Percentiles rank a stretch among this genome's conserved stretches.
Evolutionary conservation across 805 yeast genomes (phyloP).

Genomic region (Saccharomycopsis sp.): DNA sequence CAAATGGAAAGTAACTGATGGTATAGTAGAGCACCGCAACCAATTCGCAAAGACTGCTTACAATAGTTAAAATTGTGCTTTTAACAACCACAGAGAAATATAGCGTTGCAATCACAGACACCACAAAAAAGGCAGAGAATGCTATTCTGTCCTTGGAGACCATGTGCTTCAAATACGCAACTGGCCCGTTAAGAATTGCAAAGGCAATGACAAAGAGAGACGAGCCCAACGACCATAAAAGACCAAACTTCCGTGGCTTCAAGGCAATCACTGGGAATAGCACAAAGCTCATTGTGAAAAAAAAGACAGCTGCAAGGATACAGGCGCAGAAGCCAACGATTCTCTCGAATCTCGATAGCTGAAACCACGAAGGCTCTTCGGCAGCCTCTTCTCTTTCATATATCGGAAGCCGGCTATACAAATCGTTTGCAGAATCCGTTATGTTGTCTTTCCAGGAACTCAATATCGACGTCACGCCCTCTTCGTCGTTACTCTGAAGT

Average conservation of each 20-base stretch:
- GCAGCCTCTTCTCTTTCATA: conserved; percentile 38
- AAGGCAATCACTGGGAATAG: conserved; percentile 84
- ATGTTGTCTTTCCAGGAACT: conserved; percentile 15
- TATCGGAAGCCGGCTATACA: conserved; percentile 61
- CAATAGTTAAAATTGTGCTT: conserved; percentile 67
- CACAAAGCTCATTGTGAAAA: conserved; percentile 75
- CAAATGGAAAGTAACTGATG: conserved; percentile 91
- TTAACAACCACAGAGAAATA: conserved; percentile 66
- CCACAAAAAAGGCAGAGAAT: conserved; percentile 74
- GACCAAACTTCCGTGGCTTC: conserved; percentile 87
- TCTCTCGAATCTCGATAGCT: conserved; percentile 66
- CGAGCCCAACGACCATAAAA: conserved; percentile 88
- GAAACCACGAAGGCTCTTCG: conserved; percentile 74
- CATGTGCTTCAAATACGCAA: conserved; percentile 70
- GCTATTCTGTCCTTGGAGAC: conserved; percentile 70
- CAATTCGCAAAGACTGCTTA: conserved; percentile 70
- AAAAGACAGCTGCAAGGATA: conserved; percentile 64
- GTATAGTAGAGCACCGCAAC: conserved; percentile 85
- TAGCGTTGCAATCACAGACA: conserved; percentile 71
- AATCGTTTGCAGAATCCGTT: conserved; percentile 38
- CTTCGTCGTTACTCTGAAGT: neutral
- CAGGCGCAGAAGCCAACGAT: conserved; percentile 73
- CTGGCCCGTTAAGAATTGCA: conserved; percentile 93
- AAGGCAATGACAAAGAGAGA: conserved; percentile 81
- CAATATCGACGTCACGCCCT: conserved; percentile 10